These are phyloP conservation scores for Nicotiana obtusifolia DNA, from an alignment of 257 asterid species.

Conservation along the genomic window DNA sequence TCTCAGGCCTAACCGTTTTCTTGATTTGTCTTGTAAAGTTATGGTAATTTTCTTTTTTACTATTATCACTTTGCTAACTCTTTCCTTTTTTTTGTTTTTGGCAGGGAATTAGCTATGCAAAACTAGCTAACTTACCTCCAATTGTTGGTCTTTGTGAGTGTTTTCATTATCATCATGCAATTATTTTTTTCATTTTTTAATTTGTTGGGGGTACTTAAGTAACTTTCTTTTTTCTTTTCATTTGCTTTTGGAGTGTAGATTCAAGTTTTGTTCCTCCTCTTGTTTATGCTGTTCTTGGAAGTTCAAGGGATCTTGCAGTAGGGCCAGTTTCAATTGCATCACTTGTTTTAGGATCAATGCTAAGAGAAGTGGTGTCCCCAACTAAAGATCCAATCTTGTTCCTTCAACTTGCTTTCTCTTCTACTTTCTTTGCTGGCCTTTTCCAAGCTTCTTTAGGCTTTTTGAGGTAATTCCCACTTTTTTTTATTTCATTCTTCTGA, in stretches of 20 bases:
- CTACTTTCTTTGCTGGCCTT: slow-evolving; percentile 86
- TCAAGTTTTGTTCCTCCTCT: slow-evolving; percentile 90
- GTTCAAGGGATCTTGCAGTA: slow-evolving; percentile 88
- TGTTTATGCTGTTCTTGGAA: slow-evolving; percentile 77
- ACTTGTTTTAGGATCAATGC: slow-evolving; percentile 71
- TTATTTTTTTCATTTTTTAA: not conserved
- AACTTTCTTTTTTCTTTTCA: no score
- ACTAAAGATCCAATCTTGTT: slow-evolving; percentile 50
- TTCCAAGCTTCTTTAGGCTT: slow-evolving; percentile 75
- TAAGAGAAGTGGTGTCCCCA: slow-evolving; percentile 66
- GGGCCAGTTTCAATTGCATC: slow-evolving; percentile 91
- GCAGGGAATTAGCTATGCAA: slow-evolving; percentile 95
- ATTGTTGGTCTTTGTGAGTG: slow-evolving; percentile 82
- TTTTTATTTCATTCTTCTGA: not conserved
- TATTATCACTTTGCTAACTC: not conserved
- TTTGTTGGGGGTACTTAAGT: not conserved
- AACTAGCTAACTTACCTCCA: slow-evolving; percentile 84
- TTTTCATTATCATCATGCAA: not conserved
- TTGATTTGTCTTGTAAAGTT: not conserved
- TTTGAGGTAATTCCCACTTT: slow-evolving; percentile 36
- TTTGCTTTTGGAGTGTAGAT: slow-evolving; percentile 33
- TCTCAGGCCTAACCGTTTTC: no score
- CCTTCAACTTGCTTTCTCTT: slow-evolving; percentile 72
- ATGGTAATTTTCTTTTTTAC: not conserved
- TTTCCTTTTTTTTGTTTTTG: no score